Evolutionary conservation across 2,329 filamentous ascomycete genomes (phyloP), one percentile per base, ranked within the genome.

Genomic region (Pseudogymnoascus sp.): DNA sequence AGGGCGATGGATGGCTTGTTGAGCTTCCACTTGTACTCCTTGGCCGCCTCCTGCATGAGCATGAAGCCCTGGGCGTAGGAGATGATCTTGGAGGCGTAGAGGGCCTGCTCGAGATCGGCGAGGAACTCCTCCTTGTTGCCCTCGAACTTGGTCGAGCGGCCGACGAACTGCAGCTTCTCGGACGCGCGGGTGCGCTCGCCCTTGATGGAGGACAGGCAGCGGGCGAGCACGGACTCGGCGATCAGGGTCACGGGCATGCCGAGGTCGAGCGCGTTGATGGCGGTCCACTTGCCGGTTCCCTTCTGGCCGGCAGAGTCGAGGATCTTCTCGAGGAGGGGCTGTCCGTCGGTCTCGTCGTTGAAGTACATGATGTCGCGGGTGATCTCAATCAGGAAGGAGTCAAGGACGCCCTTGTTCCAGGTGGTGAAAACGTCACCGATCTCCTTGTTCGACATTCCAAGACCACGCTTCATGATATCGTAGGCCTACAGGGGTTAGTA

Each of bases 1-100:
- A 99, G 89, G 72, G 94, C 94, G 74, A 99, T 99, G 72, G 95
- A 96, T 69, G 94, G 94, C 89, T 97, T 97, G 89, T 99, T 97
- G 71, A 99, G 89, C 86, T 97, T 97, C 94, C 94, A 99, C 71
- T 80, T 79, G 82, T 95, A 99, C 78, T 97, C 91, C 79, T 89
- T 92, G 78, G 93, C 94, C 71, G 94, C 93, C 90, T 96, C 89
- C 82, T 97, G 93, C 86, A 99, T 97, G 75, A 99, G 86, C 93
- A 97, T 97, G 86, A 99, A 99, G 76, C 94, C 94, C 82, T 99
- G 94, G 69, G 94, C 92, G 77, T 99, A 99, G 19, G 94, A 99
- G 80, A 99, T 97, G 76, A 99, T 99, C 90, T 99, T 99, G 74
- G 93, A 97, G 69, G 94, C 94, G 76, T 99, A 99, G 66, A 99